These are phyloP conservation scores for Trifolium fragiferum DNA, from an alignment of 306 rosid genomes.

Conservation along the genomic window DNA sequence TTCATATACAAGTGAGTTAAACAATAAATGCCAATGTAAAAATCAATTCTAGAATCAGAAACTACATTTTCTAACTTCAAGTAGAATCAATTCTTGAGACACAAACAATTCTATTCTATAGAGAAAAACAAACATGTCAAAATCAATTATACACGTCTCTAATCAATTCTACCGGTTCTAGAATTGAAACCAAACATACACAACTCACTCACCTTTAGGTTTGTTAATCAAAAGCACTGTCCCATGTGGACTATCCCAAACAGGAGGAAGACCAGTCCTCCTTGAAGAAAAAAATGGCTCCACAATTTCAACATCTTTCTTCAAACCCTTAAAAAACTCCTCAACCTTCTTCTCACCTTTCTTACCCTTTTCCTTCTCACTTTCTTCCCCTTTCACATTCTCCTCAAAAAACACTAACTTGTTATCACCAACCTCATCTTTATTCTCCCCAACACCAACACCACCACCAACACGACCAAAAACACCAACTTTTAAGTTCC, in stretches of 20 bases:
- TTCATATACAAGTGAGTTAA: too few species aligned
- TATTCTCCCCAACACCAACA: conserved; percentile 32
- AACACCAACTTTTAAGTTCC: conserved; percentile 40
- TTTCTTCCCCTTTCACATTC: conserved; percentile 39
- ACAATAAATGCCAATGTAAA: too few species aligned
- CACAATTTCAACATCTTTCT: conserved; percentile 57
- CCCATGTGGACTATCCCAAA: conserved; percentile 82
- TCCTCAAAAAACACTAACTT: conserved; percentile 75
- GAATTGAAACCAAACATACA: too few species aligned
- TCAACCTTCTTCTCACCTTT: conserved; percentile 75
- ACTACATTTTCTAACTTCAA: too few species aligned
- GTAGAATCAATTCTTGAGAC: too few species aligned
- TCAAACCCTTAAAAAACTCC: conserved; percentile 86
- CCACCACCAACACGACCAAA: background rate
- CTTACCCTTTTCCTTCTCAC: conserved; percentile 26
- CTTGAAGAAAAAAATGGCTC: conserved; percentile 76
- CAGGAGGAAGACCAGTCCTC: conserved; percentile 75
- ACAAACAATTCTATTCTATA: too few species aligned
- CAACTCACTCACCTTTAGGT: conserved; percentile 70
- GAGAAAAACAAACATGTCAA: too few species aligned
- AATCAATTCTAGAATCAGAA: too few species aligned
- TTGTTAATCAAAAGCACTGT: conserved; percentile 87
- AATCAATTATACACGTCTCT: too few species aligned
- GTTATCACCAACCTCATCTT: conserved; percentile 44
- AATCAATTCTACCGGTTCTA: too few species aligned